phyloP scores from a whole-genome alignment of 129 eudicot genomes.

The Silybum marianum region DNA sequence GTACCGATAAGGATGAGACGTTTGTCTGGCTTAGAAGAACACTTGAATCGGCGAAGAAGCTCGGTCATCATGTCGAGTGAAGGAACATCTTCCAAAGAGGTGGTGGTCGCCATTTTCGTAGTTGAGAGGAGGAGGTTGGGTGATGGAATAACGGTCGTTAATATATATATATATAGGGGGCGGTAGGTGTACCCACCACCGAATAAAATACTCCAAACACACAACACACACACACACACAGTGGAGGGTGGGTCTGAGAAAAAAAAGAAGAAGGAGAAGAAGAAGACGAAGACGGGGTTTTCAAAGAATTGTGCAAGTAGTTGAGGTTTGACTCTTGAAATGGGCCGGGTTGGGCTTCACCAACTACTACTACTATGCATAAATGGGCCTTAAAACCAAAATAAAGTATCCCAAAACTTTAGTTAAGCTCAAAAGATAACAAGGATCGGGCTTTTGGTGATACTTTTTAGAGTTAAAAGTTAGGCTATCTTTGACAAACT shows the following conservation, averaged over 20 bases:
- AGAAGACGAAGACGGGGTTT: slow-evolving; percentile 15
- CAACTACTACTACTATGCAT: not conserved
- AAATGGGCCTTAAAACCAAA: not conserved
- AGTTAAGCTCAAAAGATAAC: too few relatives aligned
- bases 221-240: not conserved
- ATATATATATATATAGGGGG: not conserved
- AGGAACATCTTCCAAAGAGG: slow-evolving; percentile 43
- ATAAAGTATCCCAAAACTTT: too few relatives aligned
- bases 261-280: not conserved
- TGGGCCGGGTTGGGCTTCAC: not conserved
- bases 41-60: slow-evolving; percentile 49
- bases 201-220: slow-evolving; percentile 10
- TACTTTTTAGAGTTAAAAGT: too few relatives aligned
- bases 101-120: slow-evolving; percentile 19
- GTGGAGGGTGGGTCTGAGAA: not conserved
- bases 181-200: slow-evolving; percentile 28
- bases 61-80: slow-evolving; percentile 48
- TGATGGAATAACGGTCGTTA: not conserved
- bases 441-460: too few relatives aligned
- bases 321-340: not conserved
- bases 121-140: not conserved
- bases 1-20: slow-evolving; percentile 54
- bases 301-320: slow-evolving; percentile 13
- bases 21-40: slow-evolving; percentile 48
- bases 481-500: too few relatives aligned